These are phyloP conservation scores for Cucumis cinereus DNA, from an alignment of 306 rosid species.

Conservation along the genomic window DNA sequence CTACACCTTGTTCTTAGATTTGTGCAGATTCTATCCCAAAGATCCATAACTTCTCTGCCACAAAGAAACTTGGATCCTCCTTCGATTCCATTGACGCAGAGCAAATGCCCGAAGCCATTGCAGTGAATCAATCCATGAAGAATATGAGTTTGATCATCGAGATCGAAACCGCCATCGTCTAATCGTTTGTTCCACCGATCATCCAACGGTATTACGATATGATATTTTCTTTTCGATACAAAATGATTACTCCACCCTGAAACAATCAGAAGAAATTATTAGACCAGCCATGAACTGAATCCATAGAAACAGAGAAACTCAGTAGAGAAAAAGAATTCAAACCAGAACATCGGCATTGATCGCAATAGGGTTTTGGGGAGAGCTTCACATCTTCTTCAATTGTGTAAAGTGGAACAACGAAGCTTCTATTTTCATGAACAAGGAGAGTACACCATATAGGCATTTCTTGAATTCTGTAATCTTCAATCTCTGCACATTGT, in stretches of 20 bases:
- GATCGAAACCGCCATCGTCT: slow-evolving; percentile 36
- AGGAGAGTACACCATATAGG: slow-evolving; percentile 68
- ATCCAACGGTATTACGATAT: slow-evolving; percentile 59
- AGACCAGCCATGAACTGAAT: background rate
- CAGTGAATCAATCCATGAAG: slow-evolving; percentile 71
- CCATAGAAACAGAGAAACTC: background rate
- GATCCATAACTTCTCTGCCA: slow-evolving; percentile 76
- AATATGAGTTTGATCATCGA: slow-evolving; percentile 27
- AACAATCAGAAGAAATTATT: background rate
- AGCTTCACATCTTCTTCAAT: slow-evolving; percentile 48
- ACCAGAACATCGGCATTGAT: slow-evolving; percentile 74
- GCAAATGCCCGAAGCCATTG: slow-evolving; percentile 78
- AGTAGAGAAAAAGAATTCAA: background rate
- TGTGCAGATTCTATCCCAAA: slow-evolving; percentile 77
- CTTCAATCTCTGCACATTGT: slow-evolving; percentile 50
- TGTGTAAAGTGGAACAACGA: slow-evolving; percentile 56
- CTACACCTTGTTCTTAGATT: slow-evolving; percentile 44
- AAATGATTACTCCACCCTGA: slow-evolving; percentile 89
- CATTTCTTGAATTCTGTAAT: slow-evolving; percentile 35
- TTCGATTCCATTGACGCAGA: slow-evolving; percentile 65
- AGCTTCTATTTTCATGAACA: slow-evolving; percentile 38
- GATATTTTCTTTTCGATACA: slow-evolving; percentile 66
- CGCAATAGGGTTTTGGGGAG: slow-evolving; percentile 52
- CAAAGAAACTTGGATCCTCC: slow-evolving; percentile 63
- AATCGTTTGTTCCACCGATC: slow-evolving; percentile 61